phyloP scores from a whole-genome alignment of 1,284 basidiomycete genomes.

The Cryptococcus neoformans region DNA sequence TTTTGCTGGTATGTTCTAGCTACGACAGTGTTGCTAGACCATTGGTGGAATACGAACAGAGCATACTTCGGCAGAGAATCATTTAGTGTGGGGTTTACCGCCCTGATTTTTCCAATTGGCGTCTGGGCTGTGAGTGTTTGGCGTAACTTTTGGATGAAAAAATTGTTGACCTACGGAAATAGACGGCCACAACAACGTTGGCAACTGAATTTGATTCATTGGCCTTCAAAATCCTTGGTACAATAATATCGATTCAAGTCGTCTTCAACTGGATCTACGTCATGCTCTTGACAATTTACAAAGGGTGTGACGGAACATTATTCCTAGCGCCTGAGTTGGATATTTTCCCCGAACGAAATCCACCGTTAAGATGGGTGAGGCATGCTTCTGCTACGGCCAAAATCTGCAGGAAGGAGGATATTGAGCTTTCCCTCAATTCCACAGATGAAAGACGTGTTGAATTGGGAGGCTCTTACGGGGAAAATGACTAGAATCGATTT shows the following conservation, averaged over 20 bases:
- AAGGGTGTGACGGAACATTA: constrained; percentile 50
- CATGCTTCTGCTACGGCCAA: not conserved
- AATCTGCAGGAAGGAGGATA: too few relatives aligned
- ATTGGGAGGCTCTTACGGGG: too few relatives aligned
- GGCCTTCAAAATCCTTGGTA: constrained; percentile 55
- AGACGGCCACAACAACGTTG: constrained; percentile 59
- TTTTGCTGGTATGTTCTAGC: constrained; percentile 51
- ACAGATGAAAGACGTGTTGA: too few relatives aligned
- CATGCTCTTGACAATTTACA: constrained; percentile 50
- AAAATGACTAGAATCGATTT: too few relatives aligned
- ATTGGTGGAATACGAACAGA: constrained; percentile 12
- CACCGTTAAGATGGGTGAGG: not conserved
- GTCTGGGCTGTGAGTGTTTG: constrained; percentile 6
- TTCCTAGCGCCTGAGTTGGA: constrained; percentile 52
- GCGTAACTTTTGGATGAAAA: not conserved
- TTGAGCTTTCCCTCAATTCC: too few relatives aligned
- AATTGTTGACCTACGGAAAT: not conserved
- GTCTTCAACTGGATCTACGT: constrained; percentile 60
- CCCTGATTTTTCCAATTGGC: constrained; percentile 51
- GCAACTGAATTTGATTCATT: constrained; percentile 57
- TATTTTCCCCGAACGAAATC: not conserved
- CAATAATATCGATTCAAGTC: constrained; percentile 57
- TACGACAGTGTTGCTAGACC: constrained; percentile 31
- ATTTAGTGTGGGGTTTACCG: constrained; percentile 44
- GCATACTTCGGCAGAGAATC: constrained; percentile 17